phyloP scores from a whole-genome alignment of 2,329 filamentous ascomycete species.

The Dactylellina drechsleri region DNA sequence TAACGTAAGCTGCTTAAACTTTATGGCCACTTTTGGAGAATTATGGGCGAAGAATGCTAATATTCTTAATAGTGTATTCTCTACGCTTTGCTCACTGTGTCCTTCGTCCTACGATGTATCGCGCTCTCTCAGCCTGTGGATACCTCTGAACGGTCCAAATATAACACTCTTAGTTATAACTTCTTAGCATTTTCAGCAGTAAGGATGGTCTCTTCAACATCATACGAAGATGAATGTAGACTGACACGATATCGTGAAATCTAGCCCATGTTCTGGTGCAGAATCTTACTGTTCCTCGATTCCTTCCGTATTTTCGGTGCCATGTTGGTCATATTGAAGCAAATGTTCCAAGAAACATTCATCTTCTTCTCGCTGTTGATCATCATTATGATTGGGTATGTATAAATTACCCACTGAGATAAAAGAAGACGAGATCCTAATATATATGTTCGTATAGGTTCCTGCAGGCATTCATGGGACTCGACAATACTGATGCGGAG shows the following conservation, averaged over 20 bases:
- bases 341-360: slow-evolving; percentile 66
- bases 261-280: slow-evolving; percentile 91
- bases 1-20: slow-evolving; percentile 69
- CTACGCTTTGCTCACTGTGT: slow-evolving; percentile 80
- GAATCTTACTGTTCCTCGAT: slow-evolving; percentile 90
- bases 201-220: background rate
- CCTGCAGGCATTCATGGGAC: slow-evolving; percentile 90
- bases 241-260: background rate
- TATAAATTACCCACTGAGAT: background rate
- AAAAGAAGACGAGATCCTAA: background rate
- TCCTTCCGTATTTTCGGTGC: slow-evolving; percentile 93
- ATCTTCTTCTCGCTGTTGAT: slow-evolving; percentile 87
- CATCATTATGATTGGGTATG: slow-evolving; percentile 76
- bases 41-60: background rate
- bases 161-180: slow-evolving; percentile 88
- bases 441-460: slow-evolving; percentile 66
- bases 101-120: slow-evolving; percentile 80
- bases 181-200: slow-evolving; percentile 85
- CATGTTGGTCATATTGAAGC: slow-evolving; percentile 94
- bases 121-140: slow-evolving; percentile 73
- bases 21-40: too few species aligned
- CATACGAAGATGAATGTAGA: background rate
- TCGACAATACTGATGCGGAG: slow-evolving; percentile 73
- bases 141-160: slow-evolving; percentile 68
- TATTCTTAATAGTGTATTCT: slow-evolving; percentile 65